phyloP scores from a whole-genome alignment of 2,329 filamentous ascomycete species.

The Ophiocordyceps camponoti-floridani region DNA sequence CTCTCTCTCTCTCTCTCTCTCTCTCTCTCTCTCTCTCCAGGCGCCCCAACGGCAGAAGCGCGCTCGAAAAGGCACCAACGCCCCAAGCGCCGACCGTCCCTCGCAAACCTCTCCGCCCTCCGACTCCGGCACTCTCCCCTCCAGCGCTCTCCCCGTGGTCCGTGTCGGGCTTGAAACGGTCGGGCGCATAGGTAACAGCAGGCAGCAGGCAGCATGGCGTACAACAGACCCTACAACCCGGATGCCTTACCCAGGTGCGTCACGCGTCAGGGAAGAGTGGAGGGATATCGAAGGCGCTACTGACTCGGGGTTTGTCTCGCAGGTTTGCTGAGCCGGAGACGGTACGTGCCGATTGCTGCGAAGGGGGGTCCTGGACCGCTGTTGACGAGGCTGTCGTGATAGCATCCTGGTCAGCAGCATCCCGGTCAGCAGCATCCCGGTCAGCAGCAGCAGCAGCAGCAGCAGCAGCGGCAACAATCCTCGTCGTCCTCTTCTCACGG shows the following conservation, averaged over 20 bases:
- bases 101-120: too few relatives aligned
- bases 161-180: background rate
- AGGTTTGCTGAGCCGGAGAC: conserved; percentile 63
- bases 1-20: too few relatives aligned
- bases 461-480: background rate
- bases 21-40: too few relatives aligned
- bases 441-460: too few relatives aligned
- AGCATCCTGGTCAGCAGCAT: background rate
- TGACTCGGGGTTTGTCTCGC: background rate
- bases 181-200: background rate
- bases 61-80: too few relatives aligned
- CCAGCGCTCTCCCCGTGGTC: background rate
- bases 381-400: too few relatives aligned
- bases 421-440: background rate
- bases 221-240: conserved; percentile 83
- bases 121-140: too few relatives aligned
- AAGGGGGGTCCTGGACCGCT: too few relatives aligned
- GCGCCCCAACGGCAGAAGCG: too few relatives aligned
- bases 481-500: conserved; percentile 2
- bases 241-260: conserved; percentile 84
- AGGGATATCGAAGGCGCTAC: conserved; percentile 7
- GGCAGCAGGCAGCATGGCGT: conserved; percentile 49
- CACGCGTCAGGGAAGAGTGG: conserved; percentile 1
- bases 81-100: too few relatives aligned
- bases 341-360: conserved; percentile 20